Evolutionary conservation across 805 yeast genomes (phyloP), one percentile per base, ranked within the genome.

Genomic region (Candida morakotiae): DNA sequence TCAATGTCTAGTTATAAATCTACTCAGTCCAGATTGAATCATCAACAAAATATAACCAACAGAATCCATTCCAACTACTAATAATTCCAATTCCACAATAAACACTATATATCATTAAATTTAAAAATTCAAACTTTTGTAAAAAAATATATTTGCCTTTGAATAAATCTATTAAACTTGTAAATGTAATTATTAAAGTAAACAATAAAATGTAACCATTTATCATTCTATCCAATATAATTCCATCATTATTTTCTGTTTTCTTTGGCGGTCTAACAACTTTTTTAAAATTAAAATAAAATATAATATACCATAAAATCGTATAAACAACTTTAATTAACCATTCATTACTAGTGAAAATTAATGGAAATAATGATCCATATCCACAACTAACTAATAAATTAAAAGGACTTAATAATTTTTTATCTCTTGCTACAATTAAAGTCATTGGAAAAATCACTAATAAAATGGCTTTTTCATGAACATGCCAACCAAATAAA

Each of bases 401-500:
- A 52, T 81, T 75, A 57, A 82, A 93, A 0, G 91, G 75, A 5
- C 79, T 73, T 29, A 89, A 60, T 23, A 89, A 62, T 38, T 94
- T 71, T 41, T 82, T 72, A 52, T 87, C 96, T 26, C 75, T 69
- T 10, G 80, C 69, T 3, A 81, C 83, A 19, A 89, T 60, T 55
- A 93, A 81, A 5, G 93, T 73, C 57, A 87, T 80, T 1, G 99
- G 99, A 47, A 93, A 75, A 7, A 93, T 83, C 2, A 91, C 82
- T 15, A 89, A 58, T 70, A 93, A 72, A n/a, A 93, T 78, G 0
- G 98, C 98, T 71, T 93, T 93, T 60, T 93, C 98, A 63, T 93
- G 98, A 17, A 93, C 98, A 54, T 93, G 98, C 97, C 98, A 93
- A 4, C 99, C 98, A 61, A 93, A 93, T 34, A 93, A 62, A 53